These are phyloP conservation scores for Trametes maxima DNA, from an alignment of 768 basidiomycete species.

Conservation along the genomic window DNA sequence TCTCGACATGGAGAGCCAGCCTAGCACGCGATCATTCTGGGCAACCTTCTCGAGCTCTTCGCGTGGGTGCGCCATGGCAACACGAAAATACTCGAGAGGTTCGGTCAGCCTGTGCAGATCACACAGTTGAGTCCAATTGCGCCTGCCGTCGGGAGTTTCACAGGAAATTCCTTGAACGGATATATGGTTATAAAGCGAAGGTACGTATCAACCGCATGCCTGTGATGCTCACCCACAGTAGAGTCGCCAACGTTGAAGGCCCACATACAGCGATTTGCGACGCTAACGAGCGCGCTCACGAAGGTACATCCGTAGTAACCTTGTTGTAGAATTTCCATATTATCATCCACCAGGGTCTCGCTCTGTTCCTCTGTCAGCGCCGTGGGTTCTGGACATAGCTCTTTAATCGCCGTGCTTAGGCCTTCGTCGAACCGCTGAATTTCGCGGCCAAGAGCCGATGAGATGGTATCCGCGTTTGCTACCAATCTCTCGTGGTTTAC, in stretches of 20 bases:
- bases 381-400: background rate
- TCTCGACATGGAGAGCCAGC: background rate
- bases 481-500: background rate
- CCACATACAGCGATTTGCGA: conserved; percentile 5
- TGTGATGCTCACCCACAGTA: conserved; percentile 5
- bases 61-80: background rate
- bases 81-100: background rate
- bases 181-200: background rate
- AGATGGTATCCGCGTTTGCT: background rate
- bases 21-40: background rate
- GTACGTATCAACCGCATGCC: too few species aligned
- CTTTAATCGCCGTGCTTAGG: background rate
- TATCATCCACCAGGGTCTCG: background rate
- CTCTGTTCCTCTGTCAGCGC: background rate
- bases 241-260: conserved; percentile 8
- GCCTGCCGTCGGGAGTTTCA: background rate
- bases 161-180: background rate
- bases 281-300: conserved; percentile 3
- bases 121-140: background rate
- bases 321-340: background rate
- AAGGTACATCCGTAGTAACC: conserved; percentile 2
- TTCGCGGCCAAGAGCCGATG: background rate
- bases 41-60: background rate
- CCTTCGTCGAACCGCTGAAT: background rate
- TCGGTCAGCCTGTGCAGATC: background rate